Evolutionary conservation across 164 flowering plant genomes (phyloP).

Genomic region (Magnolia kwangsiensis): DNA sequence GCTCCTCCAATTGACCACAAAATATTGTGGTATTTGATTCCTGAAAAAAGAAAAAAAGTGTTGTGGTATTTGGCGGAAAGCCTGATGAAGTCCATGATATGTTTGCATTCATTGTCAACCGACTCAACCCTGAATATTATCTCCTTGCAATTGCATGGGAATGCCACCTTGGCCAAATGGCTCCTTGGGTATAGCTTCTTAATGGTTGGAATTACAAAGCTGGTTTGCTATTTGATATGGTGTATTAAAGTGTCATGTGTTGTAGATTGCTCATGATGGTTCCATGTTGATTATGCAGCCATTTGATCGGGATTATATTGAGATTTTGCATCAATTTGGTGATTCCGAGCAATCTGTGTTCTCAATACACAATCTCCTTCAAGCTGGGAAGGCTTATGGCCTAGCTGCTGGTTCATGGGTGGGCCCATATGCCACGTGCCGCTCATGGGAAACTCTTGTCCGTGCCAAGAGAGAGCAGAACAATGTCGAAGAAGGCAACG

Average conservation of each 20-base stretch:
- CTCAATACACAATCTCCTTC: conserved; percentile 89
- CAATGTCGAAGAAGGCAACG: conserved; percentile 19
- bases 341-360: conserved; percentile 70
- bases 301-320: conserved; percentile 51
- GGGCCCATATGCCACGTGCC: conserved; percentile 96
- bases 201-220: not conserved
- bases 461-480: conserved; percentile 35
- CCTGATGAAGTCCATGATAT: not conserved
- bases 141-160: not conserved
- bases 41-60: not conserved
- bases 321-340: conserved; percentile 75
- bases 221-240: too few species aligned
- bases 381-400: conserved; percentile 73
- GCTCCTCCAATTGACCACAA: not conserved
- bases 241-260: not conserved
- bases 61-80: not conserved
- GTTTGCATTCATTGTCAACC: too few species aligned
- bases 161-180: not conserved
- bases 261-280: conserved; percentile 20
- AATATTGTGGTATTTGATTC: not conserved
- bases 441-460: conserved; percentile 82
- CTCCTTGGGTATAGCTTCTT: not conserved
- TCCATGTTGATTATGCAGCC: conserved; percentile 49
- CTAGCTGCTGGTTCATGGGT: conserved; percentile 97
- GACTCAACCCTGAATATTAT: too few species aligned